Evolutionary conservation across 768 basidiomycete species (phyloP).

Genomic region (Guyanaporus albipodus): DNA sequence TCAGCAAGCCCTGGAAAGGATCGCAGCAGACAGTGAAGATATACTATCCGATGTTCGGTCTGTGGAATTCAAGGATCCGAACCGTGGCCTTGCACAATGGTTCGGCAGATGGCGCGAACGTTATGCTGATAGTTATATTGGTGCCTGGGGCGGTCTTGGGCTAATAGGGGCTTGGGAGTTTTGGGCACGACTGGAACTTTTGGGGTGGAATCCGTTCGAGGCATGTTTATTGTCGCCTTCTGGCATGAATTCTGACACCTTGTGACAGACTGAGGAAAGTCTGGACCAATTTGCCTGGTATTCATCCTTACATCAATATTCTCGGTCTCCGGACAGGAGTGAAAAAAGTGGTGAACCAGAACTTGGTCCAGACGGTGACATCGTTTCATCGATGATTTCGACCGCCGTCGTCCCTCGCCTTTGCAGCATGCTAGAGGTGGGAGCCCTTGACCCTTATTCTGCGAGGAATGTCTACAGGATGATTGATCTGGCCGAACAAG

Average conservation of each 20-base stretch:
- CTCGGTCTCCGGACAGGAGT: constrained; percentile 42
- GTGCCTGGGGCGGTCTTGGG: constrained; percentile 87
- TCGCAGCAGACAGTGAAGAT: constrained; percentile 48
- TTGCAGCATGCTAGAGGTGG: constrained; percentile 69
- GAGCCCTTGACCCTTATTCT: constrained; percentile 82
- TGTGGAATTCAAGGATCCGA: constrained; percentile 80
- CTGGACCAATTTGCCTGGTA: constrained; percentile 88
- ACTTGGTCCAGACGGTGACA: constrained; percentile 79
- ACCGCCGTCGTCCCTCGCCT: constrained; percentile 76
- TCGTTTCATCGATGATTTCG: constrained; percentile 85
- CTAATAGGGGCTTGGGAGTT: constrained; percentile 92
- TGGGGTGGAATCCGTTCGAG: constrained; percentile 86
- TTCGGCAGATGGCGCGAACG: constrained; percentile 71
- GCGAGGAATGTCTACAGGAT: constrained; percentile 53
- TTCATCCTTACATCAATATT: constrained; percentile 72
- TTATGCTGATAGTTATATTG: constrained; percentile 77
- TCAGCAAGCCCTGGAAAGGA: constrained; percentile 50
- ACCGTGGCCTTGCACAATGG: constrained; percentile 60
- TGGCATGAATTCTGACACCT: constrained; percentile 3
- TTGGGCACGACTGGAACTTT: constrained; percentile 82
- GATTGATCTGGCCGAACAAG: constrained; percentile 74
- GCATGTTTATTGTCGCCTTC: constrained; percentile 37
- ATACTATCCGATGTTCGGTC: constrained; percentile 80
- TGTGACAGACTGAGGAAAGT: constrained; percentile 42
- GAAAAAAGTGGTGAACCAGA: constrained; percentile 49